Evolutionary conservation across 805 yeast genomes (phyloP).

Genomic region (Starmerella kuoi): DNA sequence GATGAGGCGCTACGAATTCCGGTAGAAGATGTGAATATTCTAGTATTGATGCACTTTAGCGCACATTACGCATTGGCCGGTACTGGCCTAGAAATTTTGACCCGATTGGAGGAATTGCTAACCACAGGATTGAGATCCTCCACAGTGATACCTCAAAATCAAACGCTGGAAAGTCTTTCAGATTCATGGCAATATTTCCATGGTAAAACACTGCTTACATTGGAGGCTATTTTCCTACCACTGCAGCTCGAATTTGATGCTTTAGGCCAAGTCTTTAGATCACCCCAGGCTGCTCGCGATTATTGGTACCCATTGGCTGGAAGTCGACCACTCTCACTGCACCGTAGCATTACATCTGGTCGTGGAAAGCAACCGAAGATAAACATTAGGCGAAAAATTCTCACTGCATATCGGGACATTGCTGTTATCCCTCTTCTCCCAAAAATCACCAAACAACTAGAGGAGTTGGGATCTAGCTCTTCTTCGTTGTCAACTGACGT

Average conservation of each 20-base stretch:
- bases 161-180: constrained; percentile 24
- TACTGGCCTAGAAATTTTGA: constrained; percentile 31
- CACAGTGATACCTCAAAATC: constrained; percentile 21
- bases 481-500: constrained; percentile 14
- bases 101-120: constrained; percentile 38
- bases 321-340: constrained; percentile 1
- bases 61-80: constrained; percentile 32
- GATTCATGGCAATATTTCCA: constrained; percentile 48
- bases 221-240: constrained; percentile 52
- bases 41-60: constrained; percentile 34
- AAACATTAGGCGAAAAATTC: constrained; percentile 24
- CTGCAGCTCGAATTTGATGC: constrained; percentile 41
- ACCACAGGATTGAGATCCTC: constrained; percentile 31
- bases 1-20: constrained; percentile 40
- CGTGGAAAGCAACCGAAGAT: constrained; percentile 10
- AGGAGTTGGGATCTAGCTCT: constrained; percentile 1
- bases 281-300: constrained; percentile 29
- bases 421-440: constrained; percentile 27
- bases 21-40: constrained; percentile 44
- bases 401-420: constrained; percentile 30
- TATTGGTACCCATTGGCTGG: constrained; percentile 29
- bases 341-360: constrained; percentile 2
- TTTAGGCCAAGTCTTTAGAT: constrained; percentile 30
- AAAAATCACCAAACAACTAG: constrained; percentile 19
- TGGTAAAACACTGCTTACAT: constrained; percentile 42